These are phyloP conservation scores for Diatrype stigma DNA, from an alignment of 2,329 filamentous ascomycete genomes.

Conservation along the genomic window DNA sequence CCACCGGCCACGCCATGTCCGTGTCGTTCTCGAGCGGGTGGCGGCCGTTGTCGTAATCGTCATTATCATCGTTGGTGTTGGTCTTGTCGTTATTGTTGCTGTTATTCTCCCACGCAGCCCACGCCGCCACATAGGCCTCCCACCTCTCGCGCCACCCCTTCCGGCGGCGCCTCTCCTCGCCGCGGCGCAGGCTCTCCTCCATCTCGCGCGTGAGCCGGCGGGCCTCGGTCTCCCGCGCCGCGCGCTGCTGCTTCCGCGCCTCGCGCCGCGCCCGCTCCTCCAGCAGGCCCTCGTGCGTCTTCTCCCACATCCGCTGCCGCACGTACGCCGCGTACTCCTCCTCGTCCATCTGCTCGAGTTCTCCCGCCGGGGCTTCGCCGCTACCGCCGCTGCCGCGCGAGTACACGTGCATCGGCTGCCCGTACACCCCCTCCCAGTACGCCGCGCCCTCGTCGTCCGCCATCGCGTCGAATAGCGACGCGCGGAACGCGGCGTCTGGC, in stretches of 20 bases:
- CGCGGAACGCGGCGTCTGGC: slow-evolving; percentile 75
- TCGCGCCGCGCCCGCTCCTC: slow-evolving; percentile 67
- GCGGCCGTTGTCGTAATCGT: background rate
- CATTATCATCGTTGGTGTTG: too few relatives aligned
- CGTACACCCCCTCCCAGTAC: slow-evolving; percentile 97
- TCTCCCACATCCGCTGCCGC: slow-evolving; percentile 90
- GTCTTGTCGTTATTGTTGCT: background rate
- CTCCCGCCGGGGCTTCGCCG: slow-evolving; percentile 40
- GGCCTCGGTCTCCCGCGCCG: slow-evolving; percentile 34
- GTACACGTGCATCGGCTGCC: slow-evolving; percentile 87
- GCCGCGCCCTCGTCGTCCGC: slow-evolving; percentile 93
- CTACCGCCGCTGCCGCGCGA: slow-evolving; percentile 42
- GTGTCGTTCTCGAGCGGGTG: background rate
- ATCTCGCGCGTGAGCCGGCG: slow-evolving; percentile 56
- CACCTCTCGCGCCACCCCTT: slow-evolving; percentile 58
- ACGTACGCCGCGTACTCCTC: slow-evolving; percentile 89
- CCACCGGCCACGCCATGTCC: slow-evolving; percentile 67
- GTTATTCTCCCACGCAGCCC: slow-evolving; percentile 52
- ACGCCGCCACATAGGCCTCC: slow-evolving; percentile 60
- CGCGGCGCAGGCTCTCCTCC: slow-evolving; percentile 63
- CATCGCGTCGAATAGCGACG: slow-evolving; percentile 94
- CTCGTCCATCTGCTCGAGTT: slow-evolving; percentile 82
- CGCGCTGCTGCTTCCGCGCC: slow-evolving; percentile 43
- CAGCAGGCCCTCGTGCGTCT: slow-evolving; percentile 77
- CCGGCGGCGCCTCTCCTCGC: slow-evolving; percentile 56